phyloP scores from a whole-genome alignment of 2,329 filamentous ascomycete species.

The Scedosporium dehoogii region DNA sequence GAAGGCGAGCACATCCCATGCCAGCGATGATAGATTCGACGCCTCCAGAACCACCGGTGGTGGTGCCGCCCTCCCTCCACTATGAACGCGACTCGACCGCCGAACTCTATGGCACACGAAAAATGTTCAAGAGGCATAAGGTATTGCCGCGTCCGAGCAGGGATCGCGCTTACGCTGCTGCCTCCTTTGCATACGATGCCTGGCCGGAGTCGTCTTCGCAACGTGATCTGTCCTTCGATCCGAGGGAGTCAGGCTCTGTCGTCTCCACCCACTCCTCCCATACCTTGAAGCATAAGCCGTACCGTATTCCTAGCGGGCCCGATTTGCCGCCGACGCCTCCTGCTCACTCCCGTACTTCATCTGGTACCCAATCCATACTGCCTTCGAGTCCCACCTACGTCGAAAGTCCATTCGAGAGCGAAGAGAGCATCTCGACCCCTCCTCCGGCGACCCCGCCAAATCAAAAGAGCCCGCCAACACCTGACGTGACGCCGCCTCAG shows the following conservation, averaged over 20 bases:
- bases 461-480: slow-evolving; percentile 61
- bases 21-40: slow-evolving; percentile 4
- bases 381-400: slow-evolving; percentile 5
- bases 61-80: slow-evolving; percentile 21
- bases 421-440: background rate
- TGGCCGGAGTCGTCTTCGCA: slow-evolving; percentile 12
- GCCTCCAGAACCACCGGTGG: slow-evolving; percentile 17
- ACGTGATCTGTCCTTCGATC: background rate
- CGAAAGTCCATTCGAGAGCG: background rate
- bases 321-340: slow-evolving; percentile 55
- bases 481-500: slow-evolving; percentile 64
- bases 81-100: slow-evolving; percentile 17
- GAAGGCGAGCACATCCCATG: background rate
- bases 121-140: slow-evolving; percentile 38
- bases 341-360: slow-evolving; percentile 45
- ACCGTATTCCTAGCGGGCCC: slow-evolving; percentile 32
- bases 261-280: slow-evolving; percentile 10
- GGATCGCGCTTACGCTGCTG: slow-evolving; percentile 13
- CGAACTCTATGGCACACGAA: slow-evolving; percentile 19
- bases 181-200: slow-evolving; percentile 15
- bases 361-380: slow-evolving; percentile 9
- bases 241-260: background rate
- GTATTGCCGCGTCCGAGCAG: slow-evolving; percentile 26
- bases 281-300: slow-evolving; percentile 30
- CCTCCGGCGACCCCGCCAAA: slow-evolving; percentile 52